Base-by-base conservation (phyloP, 345 rosid genomes). In the Passiflora organensis region DNA sequence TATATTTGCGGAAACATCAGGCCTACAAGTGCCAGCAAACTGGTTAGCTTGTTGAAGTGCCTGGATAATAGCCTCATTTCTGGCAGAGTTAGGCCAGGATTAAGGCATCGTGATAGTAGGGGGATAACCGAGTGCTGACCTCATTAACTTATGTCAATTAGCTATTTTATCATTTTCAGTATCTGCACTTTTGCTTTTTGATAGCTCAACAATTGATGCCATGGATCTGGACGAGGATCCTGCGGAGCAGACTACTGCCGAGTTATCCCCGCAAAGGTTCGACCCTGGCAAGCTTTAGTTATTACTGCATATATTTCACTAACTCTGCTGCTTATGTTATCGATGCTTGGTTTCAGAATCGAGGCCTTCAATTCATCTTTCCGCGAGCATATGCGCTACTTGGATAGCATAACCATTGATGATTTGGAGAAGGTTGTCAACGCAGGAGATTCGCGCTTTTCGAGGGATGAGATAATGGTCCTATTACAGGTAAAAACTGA, bases 221-320 rank as follows among this genome's bases (percentile, higher is more conserved):
- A 93, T 93, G 99, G 97, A 89, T 18, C 82, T 84, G 43, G 99
- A 93, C 49, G 91, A 79, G 25, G 59, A 74, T 69, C 80, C 91
- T 6, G 58, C 70, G 3, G 83, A 59, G 47, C 80, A 78, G 57
- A 65, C 76, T 42, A 69, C 68, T 56, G 59, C 77, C 6, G 67
- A 60, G 20, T 59, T 81, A 46, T 68, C 91, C 53, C 70, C 73
- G 44, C 87, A 86, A 70, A 84, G 97, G 95, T 86, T 17, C 24
- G 50, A 32, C 51, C 28, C 38, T 37, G 15, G 43, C 55, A 57
- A 41, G 24, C 2, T 10, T 1, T 14, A 28, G 48, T 13, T n/a
- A 37, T 43, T 42, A 36, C 19, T 44, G 17, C 18, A 36, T 43
- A 16, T 32, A 21, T 22, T 6, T 16, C 14, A 22, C 49, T 24